These are phyloP conservation scores for Claviceps spartinae DNA, from an alignment of 2,329 filamentous ascomycete genomes.

Conservation along the genomic window DNA sequence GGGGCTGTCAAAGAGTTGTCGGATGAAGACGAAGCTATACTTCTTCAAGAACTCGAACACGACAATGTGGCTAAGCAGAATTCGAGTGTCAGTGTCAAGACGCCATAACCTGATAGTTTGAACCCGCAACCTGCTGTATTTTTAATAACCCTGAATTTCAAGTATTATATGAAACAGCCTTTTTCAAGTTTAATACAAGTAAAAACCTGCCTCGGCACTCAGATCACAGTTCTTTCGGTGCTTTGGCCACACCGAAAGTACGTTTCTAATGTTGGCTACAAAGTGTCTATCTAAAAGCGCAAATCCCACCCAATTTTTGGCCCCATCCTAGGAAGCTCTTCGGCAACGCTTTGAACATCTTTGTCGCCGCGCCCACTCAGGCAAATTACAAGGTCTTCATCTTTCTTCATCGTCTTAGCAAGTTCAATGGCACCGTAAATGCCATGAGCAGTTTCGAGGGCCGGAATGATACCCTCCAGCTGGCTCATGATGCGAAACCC, in stretches of 20 bases:
- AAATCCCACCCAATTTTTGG: constrained; percentile 72
- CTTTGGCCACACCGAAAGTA: too few species aligned
- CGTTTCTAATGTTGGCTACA: too few species aligned
- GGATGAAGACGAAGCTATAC: constrained; percentile 21
- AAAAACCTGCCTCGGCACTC: background rate
- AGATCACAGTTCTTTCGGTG: too few species aligned
- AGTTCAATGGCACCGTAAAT: constrained; percentile 80
- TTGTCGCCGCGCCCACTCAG: constrained; percentile 90
- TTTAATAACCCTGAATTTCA: background rate
- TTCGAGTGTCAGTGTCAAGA: background rate
- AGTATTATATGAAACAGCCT: background rate
- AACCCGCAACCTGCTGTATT: background rate
- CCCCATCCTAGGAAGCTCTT: constrained; percentile 78
- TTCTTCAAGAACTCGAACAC: constrained; percentile 21
- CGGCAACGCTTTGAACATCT: constrained; percentile 95
- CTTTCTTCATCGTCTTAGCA: constrained; percentile 83
- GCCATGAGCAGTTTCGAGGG: constrained; percentile 85
- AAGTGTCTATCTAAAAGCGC: constrained; percentile 35
- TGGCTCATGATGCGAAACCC: constrained; percentile 78
- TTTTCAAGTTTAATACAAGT: background rate
- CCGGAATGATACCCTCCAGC: constrained; percentile 92
- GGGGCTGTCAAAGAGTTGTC: constrained; percentile 27
- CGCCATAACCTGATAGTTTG: background rate
- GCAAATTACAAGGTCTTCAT: constrained; percentile 84
- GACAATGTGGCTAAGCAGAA: constrained; percentile 8